Evolutionary conservation across 768 basidiomycete species (phyloP), one percentile per base, ranked within the genome.

Genomic region (Mycena vitilis): DNA sequence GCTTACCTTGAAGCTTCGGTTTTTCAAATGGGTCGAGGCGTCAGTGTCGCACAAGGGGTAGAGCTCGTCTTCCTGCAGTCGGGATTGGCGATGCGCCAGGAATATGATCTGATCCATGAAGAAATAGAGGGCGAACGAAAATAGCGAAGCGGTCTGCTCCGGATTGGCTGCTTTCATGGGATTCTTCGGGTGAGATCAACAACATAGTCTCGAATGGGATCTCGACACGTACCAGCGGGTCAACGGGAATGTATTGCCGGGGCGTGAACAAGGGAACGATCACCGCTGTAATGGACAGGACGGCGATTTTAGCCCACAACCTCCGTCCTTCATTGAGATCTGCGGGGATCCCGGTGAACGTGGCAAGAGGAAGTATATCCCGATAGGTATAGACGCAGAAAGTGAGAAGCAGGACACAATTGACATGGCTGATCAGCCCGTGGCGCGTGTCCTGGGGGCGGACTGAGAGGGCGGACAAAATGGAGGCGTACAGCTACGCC

Each of bases 1-100:
- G 48, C 15, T 22, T 66, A 79, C 81, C 54, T 73, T 74, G 62
- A 81, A 81, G 57, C 71, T 75, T 22, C 69, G 74, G 30, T 61
- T 73, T 20, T 71, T 74, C 22, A 78, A 55, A 69, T 75, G 22
- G 16, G 67, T 65, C 2, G 75, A 67, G 60, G 63, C 58, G 65
- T 92, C 90, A 58, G 88, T 86, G 69, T 90, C 89, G 7, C 86
- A 86, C 77, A 91, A 84, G 4, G 87, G 88, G 18, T 89, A 89
- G 51, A 90, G 78, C 59, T 89, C 74, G 44, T 90, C 87, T 38
- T 78, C 77, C 1, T 82, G 72, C 5, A 89, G 71, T 71, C 86
- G 84, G 4, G 82, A 70, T 22, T 83, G 71, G n/a, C 79, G 76
- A 69, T 82, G 81, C 1, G 83, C 86, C 8, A 76, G 69, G 65